Evolutionary conservation across 352 stramenopile genomes (phyloP).

Genomic region (Globisporangium irregulare): DNA sequence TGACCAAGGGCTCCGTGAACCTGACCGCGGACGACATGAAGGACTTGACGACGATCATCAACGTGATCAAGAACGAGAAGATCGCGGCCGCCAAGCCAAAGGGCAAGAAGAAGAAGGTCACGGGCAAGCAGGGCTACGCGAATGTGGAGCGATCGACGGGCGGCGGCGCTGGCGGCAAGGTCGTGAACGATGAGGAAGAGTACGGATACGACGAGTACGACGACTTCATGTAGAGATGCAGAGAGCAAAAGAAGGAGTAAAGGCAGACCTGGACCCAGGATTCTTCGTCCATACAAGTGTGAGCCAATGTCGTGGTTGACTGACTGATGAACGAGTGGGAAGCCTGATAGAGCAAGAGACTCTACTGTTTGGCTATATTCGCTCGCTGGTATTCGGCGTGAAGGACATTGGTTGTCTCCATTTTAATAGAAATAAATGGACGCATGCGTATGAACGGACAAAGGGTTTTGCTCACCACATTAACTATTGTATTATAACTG

Average conservation of each 20-base stretch:
- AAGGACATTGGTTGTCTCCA: background rate
- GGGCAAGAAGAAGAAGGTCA: conserved; percentile 84
- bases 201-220: conserved; percentile 82
- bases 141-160: conserved; percentile 65
- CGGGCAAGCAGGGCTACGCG: conserved; percentile 75
- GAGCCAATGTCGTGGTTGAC: background rate
- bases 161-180: conserved; percentile 38
- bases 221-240: conserved; percentile 75
- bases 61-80: conserved; percentile 89
- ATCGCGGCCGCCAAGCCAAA: conserved; percentile 80
- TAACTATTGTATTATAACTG: background rate
- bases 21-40: conserved; percentile 85
- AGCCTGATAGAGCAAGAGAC: background rate
- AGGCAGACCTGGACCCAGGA: background rate
- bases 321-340: background rate
- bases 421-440: conserved; percentile 1
- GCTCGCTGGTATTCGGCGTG: background rate
- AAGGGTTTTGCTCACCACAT: background rate
- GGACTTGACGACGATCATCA: conserved; percentile 83
- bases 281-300: background rate
- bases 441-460: background rate
- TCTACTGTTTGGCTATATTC: background rate
- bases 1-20: conserved; percentile 77
- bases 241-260: background rate
- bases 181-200: conserved; percentile 32